Conservation (phyloP, 1,284 basidiomycete genomes). For the Austroboletus niveus region DNA sequence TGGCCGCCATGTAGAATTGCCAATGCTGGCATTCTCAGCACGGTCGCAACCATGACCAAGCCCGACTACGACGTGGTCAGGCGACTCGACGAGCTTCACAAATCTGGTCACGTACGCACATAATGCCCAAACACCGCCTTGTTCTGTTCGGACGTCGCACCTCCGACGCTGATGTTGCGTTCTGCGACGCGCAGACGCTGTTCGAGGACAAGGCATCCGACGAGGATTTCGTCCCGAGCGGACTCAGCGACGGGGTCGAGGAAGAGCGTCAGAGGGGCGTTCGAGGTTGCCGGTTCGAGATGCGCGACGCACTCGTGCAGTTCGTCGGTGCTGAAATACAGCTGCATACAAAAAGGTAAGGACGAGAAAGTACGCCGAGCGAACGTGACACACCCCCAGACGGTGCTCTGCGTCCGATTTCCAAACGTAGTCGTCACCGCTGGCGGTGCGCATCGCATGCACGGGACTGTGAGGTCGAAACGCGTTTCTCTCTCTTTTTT, state of each 20-base stretch:
- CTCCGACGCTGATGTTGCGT: conserved; percentile 1
- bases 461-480: background rate
- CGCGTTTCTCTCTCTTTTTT: background rate
- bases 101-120: conserved; percentile 1
- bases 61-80: no score
- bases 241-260: conserved; percentile 4
- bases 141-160: conserved; percentile 7
- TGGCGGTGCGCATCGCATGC: conserved; percentile 9
- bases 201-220: conserved; percentile 11
- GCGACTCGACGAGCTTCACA: no score
- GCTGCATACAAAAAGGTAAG: no score
- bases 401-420: conserved; percentile 12
- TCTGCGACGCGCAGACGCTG: conserved; percentile 9
- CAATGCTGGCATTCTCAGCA: no score
- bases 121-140: conserved; percentile 1
- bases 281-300: background rate
- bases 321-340: no score
- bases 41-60: no score
- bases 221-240: conserved; percentile 9
- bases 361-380: background rate
- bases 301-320: conserved; percentile 4
- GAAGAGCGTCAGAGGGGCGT: conserved; percentile 10
- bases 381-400: conserved; percentile 2
- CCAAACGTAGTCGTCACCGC: conserved; percentile 6
- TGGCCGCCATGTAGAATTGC: no score